Conservation (phyloP, 1,284 basidiomycete species). For the Malassezia globosa region DNA sequence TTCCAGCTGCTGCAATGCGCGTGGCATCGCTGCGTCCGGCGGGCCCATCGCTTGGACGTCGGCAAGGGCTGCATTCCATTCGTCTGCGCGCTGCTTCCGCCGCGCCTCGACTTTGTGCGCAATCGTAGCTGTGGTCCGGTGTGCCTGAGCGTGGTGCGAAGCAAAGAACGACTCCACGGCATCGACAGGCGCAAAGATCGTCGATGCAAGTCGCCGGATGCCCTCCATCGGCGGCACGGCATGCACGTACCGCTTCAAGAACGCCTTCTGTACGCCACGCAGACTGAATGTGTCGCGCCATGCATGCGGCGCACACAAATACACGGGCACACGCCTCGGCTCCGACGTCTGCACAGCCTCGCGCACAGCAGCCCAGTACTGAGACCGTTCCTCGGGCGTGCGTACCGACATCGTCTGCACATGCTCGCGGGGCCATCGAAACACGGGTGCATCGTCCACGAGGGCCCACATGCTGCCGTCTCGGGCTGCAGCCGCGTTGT, state of each 20-base stretch:
- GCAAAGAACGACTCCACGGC: constrained; percentile 52
- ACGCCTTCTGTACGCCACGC: constrained; percentile 10
- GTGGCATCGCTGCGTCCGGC: constrained; percentile 14
- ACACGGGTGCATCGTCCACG: neutral
- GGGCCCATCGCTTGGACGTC: constrained; percentile 52
- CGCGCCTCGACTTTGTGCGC: constrained; percentile 28
- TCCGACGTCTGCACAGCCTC: neutral
- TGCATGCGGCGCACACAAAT: constrained; percentile 4
- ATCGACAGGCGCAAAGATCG: constrained; percentile 55
- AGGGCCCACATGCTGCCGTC: neutral
- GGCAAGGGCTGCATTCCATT: constrained; percentile 57
- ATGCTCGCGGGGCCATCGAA: neutral
- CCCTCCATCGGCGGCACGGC: constrained; percentile 1
- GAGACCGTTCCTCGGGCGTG: neutral
- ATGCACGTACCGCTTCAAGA: constrained; percentile 9
- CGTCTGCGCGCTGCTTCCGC: constrained; percentile 50
- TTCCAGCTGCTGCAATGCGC: constrained; percentile 7
- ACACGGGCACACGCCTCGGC: neutral
- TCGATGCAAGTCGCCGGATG: constrained; percentile 39
- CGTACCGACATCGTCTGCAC: neutral
- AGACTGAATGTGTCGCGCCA: constrained; percentile 8
- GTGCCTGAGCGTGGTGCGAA: constrained; percentile 17
- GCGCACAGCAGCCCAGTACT: constrained; percentile 9
- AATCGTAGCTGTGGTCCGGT: constrained; percentile 52
- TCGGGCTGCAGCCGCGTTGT: neutral